These are phyloP conservation scores for Draba incana DNA, from an alignment of 345 rosid species.

Conservation along the genomic window DNA sequence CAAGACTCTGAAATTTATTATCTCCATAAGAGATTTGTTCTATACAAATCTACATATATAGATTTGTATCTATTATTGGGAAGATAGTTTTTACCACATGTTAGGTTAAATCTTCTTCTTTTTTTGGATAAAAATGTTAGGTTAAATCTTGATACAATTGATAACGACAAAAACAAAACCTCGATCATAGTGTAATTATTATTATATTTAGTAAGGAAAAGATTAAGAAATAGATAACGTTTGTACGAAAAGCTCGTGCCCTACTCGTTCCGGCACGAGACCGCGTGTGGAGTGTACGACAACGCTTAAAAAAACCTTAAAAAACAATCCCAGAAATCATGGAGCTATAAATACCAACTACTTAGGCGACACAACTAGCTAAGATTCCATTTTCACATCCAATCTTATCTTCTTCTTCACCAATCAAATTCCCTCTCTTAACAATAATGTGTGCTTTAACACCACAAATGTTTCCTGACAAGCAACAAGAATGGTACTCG, in stretches of 20 bases:
- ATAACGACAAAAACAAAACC: too few relatives aligned
- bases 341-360: conserved; percentile 30
- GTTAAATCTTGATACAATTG: too few relatives aligned
- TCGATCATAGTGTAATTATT: too few relatives aligned
- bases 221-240: conserved; percentile 24
- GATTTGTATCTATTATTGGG: too few relatives aligned
- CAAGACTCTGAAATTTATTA: too few relatives aligned
- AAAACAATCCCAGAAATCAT: conserved; percentile 22
- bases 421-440: conserved; percentile 26
- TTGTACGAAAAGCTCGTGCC: conserved; percentile 36
- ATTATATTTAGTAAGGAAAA: neutral
- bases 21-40: too few relatives aligned
- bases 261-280: conserved; percentile 43
- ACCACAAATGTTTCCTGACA: conserved; percentile 31
- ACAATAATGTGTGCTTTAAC: conserved; percentile 34
- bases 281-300: conserved; percentile 38
- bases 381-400: conserved; percentile 31
- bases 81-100: too few relatives aligned
- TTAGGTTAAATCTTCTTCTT: too few relatives aligned
- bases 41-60: too few relatives aligned
- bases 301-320: conserved; percentile 29
- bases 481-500: conserved; percentile 31
- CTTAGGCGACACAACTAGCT: conserved; percentile 24
- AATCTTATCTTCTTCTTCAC: conserved; percentile 26
- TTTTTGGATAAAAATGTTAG: too few relatives aligned